A percentile compares a stretch with the other conserved stretches of the same genome.
These are phyloP conservation scores for Talaromyces sp. DNA, from an alignment of 2,329 filamentous ascomycete genomes.

Conservation along the genomic window DNA sequence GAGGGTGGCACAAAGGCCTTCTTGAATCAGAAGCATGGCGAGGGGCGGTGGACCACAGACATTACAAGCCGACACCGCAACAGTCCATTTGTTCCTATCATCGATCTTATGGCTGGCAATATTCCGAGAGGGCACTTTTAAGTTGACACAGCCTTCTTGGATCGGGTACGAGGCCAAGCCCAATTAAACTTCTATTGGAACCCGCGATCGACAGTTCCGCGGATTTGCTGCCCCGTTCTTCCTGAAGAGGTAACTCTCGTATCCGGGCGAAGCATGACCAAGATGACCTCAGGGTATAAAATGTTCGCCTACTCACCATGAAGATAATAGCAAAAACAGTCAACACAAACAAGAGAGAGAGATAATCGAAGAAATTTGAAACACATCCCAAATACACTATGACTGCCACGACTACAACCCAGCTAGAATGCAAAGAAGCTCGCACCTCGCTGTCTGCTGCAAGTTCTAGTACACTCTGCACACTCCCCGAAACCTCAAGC, in stretches of 20 bases:
- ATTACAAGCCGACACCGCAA: background rate
- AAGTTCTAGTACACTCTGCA: constrained; percentile 12
- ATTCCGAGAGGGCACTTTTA: background rate
- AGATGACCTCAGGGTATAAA: background rate
- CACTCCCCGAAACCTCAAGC: constrained; percentile 6
- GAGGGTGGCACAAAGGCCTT: background rate
- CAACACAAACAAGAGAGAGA: background rate
- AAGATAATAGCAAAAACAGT: background rate
- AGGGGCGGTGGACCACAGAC: background rate
- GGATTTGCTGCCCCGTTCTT: background rate
- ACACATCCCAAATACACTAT: background rate
- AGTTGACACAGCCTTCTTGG: background rate
- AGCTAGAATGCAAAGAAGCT: constrained; percentile 9
- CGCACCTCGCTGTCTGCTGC: constrained; percentile 10
- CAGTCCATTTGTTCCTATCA: background rate
- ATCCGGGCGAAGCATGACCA: constrained; percentile 6
- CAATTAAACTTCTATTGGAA: background rate
- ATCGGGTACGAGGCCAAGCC: background rate
- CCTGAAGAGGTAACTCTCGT: constrained; percentile 25
- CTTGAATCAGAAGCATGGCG: background rate
- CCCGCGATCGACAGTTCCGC: constrained; percentile 3
- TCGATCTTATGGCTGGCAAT: constrained; percentile 2
- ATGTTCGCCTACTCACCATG: background rate
- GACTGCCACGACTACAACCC: constrained; percentile 8
- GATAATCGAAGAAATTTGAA: background rate